phyloP scores from a whole-genome alignment of 2,329 filamentous ascomycete genomes.

The Talaromyces pinophilus region DNA sequence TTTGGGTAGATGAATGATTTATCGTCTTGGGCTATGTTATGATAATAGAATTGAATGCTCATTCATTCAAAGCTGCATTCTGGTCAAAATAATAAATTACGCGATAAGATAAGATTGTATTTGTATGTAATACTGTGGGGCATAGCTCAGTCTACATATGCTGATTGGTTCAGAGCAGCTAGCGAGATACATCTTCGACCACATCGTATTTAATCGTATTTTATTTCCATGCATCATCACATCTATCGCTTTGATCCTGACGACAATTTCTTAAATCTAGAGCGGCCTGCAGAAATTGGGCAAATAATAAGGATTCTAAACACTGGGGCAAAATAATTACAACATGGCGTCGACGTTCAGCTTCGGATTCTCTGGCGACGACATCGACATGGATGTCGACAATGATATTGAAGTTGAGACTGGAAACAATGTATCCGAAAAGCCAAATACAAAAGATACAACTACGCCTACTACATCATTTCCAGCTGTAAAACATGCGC shows the following conservation, averaged over 20 bases:
- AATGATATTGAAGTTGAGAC: neutral
- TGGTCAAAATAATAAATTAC: neutral
- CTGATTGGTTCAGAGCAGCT: neutral
- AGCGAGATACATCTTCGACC: neutral
- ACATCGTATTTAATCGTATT: constrained; percentile 9
- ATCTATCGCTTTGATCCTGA: neutral
- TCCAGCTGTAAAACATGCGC: constrained; percentile 23
- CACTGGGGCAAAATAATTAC: no score
- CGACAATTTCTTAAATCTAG: no score
- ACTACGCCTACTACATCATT: neutral
- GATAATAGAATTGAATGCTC: neutral
- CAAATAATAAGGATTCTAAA: no score
- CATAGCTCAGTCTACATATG: neutral
- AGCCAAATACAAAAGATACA: constrained; percentile 33
- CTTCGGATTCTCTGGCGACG: constrained; percentile 61
- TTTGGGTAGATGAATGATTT: neutral
- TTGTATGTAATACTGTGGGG: neutral
- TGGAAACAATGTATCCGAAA: constrained; percentile 54
- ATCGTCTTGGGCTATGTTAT: neutral
- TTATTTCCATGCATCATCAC: neutral
- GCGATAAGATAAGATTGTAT: neutral
- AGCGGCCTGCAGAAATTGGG: no score
- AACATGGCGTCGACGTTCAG: constrained; percentile 48
- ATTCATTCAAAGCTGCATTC: neutral
- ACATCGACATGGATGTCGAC: constrained; percentile 54